Conservation (phyloP, 441 rosid genomes). For the Erysimum cheiri region DNA sequence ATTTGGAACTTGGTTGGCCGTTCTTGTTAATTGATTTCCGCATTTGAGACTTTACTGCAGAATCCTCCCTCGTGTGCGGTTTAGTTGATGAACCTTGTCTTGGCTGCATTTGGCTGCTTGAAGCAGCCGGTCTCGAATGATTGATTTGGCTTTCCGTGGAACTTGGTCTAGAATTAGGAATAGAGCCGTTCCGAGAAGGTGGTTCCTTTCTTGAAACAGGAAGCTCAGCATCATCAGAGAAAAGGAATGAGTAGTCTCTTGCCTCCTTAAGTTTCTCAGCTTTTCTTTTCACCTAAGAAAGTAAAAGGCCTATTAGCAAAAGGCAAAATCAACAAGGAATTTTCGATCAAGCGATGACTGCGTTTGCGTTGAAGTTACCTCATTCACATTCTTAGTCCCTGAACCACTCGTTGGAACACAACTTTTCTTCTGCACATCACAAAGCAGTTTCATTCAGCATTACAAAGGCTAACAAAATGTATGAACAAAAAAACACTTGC, state of each 20-base stretch:
- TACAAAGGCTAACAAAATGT: not conserved
- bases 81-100: not conserved
- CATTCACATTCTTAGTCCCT: slow-evolving; percentile 50
- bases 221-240: slow-evolving; percentile 69
- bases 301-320: not conserved
- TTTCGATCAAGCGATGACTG: too few relatives aligned
- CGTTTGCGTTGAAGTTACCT: slow-evolving; percentile 35
- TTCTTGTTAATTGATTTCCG: slow-evolving; percentile 9
- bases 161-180: slow-evolving; percentile 39
- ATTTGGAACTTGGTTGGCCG: slow-evolving; percentile 50
- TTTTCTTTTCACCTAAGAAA: slow-evolving; percentile 45
- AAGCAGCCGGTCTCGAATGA: not conserved
- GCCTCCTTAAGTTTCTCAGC: slow-evolving; percentile 66
- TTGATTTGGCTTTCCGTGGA: not conserved
- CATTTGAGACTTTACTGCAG: slow-evolving; percentile 5
- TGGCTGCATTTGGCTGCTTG: not conserved
- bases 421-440: slow-evolving; percentile 54
- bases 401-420: slow-evolving; percentile 41
- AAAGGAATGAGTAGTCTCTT: slow-evolving; percentile 85
- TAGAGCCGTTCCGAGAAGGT: slow-evolving; percentile 43
- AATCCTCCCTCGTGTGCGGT: not conserved
- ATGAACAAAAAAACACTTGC: too few relatives aligned
- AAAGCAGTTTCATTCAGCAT: slow-evolving; percentile 32
- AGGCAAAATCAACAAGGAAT: not conserved
- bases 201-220: slow-evolving; percentile 58